Evolutionary conservation across 805 yeast species (phyloP).

Genomic region (Cyberlindnera bimundalis): DNA sequence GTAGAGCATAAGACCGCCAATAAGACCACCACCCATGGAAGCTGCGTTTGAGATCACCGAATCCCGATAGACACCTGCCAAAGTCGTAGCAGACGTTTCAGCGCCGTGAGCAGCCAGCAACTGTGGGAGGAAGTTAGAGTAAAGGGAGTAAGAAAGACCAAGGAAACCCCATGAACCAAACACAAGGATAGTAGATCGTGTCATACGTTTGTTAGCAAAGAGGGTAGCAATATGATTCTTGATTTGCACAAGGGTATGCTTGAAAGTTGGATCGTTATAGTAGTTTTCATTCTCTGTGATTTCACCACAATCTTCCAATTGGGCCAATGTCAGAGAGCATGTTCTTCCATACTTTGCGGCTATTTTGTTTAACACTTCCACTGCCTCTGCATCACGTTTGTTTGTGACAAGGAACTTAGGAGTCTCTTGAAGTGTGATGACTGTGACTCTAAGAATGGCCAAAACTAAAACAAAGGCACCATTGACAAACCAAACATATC

Average conservation of each 20-base stretch:
- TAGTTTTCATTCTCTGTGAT: constrained; percentile 29
- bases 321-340: constrained; percentile 41
- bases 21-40: constrained; percentile 45
- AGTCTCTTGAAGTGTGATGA: constrained; percentile 44
- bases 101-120: constrained; percentile 48
- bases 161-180: constrained; percentile 48
- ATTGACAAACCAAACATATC: constrained; percentile 50
- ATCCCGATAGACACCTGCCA: constrained; percentile 43
- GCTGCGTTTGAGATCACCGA: constrained; percentile 41
- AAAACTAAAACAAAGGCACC: constrained; percentile 45
- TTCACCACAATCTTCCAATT: constrained; percentile 43
- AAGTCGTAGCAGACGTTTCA: constrained; percentile 37
- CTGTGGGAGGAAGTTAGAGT: constrained; percentile 48
- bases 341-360: constrained; percentile 43
- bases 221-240: constrained; percentile 39
- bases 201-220: constrained; percentile 39
- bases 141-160: constrained; percentile 51
- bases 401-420: constrained; percentile 49
- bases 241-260: constrained; percentile 29
- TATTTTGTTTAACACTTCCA: constrained; percentile 38
- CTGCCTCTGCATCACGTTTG: constrained; percentile 47
- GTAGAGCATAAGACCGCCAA: constrained; percentile 40
- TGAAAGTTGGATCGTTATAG: constrained; percentile 26
- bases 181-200: constrained; percentile 39
- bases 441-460: constrained; percentile 44